Conservation (phyloP, 129 eudicot species). For the Saposhnikovia divaricata region DNA sequence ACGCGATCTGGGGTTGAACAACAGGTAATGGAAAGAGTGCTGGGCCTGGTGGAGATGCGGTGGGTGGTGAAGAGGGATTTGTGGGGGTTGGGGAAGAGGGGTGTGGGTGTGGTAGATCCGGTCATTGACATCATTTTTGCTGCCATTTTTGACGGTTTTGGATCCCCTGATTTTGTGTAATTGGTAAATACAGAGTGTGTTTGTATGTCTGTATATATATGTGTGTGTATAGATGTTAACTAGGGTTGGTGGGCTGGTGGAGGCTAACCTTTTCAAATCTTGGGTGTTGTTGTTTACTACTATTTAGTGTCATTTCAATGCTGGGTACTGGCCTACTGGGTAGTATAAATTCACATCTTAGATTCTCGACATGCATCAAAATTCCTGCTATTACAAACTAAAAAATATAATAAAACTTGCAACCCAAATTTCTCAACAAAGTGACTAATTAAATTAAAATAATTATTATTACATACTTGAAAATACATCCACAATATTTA, state of each 20-base stretch:
- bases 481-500: no score
- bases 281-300: no score
- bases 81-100: neutral
- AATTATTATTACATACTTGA: no score
- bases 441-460: no score
- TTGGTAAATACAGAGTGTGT: neutral
- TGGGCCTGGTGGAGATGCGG: neutral
- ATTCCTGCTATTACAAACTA: no score
- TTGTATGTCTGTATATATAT: no score
- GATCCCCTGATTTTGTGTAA: neutral
- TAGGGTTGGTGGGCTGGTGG: neutral
- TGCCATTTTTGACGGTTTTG: neutral
- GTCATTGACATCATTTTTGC: neutral
- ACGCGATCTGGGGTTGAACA: slow-evolving; percentile 59
- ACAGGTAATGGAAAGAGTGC: neutral
- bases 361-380: no score
- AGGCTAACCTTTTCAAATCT: neutral
- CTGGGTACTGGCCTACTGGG: no score
- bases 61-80: neutral
- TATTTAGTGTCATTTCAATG: no score
- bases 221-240: neutral
- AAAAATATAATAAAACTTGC: no score
- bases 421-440: no score
- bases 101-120: slow-evolving; percentile 1
- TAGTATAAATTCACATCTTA: no score